Percentiles rank a stretch among this genome's conserved stretches.
These are phyloP conservation scores for Wickerhamomyces hampshirensis DNA, from an alignment of 805 yeast species.

Conservation along the genomic window DNA sequence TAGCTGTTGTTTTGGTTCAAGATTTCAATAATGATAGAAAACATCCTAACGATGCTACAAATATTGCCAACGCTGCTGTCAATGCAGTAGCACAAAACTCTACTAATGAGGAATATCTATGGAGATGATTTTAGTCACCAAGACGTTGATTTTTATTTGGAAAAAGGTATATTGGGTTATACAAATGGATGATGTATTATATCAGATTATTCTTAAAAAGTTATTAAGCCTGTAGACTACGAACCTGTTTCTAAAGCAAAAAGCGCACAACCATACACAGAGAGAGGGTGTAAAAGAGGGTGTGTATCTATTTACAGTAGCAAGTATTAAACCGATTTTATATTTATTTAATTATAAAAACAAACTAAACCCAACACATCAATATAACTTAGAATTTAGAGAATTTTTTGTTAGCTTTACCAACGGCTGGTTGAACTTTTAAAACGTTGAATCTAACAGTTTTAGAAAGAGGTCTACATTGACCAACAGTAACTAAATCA, in stretches of 20 bases:
- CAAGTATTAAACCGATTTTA: conserved; percentile 6
- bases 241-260: too few species aligned
- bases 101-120: conserved; percentile 5
- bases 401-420: conserved; percentile 91
- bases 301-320: conserved; percentile 20
- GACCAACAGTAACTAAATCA: conserved; percentile 99
- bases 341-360: conserved; percentile 8
- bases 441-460: conserved; percentile 99
- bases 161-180: conserved; percentile 3
- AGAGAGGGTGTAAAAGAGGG: too few species aligned
- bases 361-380: too few species aligned
- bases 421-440: conserved; percentile 85
- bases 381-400: conserved; percentile 73
- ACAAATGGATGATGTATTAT: too few species aligned
- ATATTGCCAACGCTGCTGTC: conserved; percentile 16
- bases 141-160: conserved; percentile 1
- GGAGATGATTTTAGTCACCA: conserved; percentile 8
- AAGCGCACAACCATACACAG: too few species aligned
- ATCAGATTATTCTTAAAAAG: too few species aligned
- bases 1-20: conserved; percentile 20
- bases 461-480: conserved; percentile 99
- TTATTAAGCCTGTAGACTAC: too few species aligned
- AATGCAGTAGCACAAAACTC: conserved; percentile 6
- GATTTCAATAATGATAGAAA: conserved; percentile 5
- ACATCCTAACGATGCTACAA: conserved; percentile 4